phyloP scores from a whole-genome alignment of 1,139 yeast genomes.

The Nadsonia starkeyi-henricii region DNA sequence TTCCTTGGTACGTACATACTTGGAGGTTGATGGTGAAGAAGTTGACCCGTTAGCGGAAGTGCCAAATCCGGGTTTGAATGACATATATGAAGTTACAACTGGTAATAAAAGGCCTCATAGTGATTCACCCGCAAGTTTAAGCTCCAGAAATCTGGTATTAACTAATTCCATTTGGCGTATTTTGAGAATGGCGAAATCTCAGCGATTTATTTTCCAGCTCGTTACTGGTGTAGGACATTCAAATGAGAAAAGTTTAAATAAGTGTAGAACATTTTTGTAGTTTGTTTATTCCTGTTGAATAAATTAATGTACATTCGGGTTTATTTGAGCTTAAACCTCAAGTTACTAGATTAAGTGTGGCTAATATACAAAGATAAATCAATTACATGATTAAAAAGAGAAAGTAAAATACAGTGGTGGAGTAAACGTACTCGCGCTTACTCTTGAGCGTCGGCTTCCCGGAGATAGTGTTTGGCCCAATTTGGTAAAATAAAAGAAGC shows the following conservation, averaged over 20 bases:
- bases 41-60: background rate
- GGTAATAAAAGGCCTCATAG: background rate
- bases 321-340: background rate
- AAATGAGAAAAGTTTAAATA: slow-evolving; percentile 2
- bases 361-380: too few species aligned
- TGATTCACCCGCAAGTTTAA: background rate
- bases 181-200: background rate
- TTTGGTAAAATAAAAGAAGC: slow-evolving; percentile 83
- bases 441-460: too few species aligned
- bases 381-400: too few species aligned
- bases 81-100: slow-evolving; percentile 1
- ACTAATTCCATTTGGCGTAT: slow-evolving; percentile 6
- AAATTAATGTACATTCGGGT: too few species aligned
- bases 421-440: too few species aligned
- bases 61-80: background rate
- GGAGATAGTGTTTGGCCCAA: slow-evolving; percentile 37
- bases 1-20: background rate
- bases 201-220: background rate
- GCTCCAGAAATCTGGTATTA: background rate
- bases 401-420: too few species aligned
- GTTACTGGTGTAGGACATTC: slow-evolving; percentile 3
- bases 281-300: background rate
- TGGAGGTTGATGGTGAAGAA: background rate
- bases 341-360: too few species aligned
- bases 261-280: slow-evolving; percentile 1